phyloP scores from a whole-genome alignment of 345 rosid genomes.

The Eutrema japonicum region DNA sequence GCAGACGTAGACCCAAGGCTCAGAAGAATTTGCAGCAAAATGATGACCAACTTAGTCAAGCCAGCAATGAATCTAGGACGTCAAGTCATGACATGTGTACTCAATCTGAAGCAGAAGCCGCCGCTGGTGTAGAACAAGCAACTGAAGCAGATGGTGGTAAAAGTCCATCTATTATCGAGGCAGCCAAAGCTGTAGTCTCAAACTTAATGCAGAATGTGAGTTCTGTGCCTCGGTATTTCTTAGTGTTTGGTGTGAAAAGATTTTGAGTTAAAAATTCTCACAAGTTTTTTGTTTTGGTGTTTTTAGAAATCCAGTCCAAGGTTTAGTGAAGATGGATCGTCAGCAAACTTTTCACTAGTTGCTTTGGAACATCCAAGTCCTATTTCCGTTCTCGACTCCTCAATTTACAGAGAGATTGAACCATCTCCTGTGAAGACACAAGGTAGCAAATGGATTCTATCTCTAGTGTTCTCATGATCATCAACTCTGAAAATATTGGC shows the following conservation, averaged over 20 bases:
- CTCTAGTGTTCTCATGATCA: slow-evolving; percentile 1
- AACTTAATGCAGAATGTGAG: slow-evolving; percentile 59
- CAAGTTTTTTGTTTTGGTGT: slow-evolving; percentile 18
- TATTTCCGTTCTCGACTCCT: slow-evolving; percentile 77
- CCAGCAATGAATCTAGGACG: slow-evolving; percentile 70
- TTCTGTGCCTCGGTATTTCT: slow-evolving; percentile 19
- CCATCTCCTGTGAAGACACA: slow-evolving; percentile 61
- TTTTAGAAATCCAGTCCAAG: slow-evolving; percentile 57
- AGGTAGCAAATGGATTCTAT: slow-evolving; percentile 16
- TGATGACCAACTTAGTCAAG: slow-evolving; percentile 81
- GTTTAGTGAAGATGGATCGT: slow-evolving; percentile 54
- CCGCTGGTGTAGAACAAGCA: slow-evolving; percentile 42
- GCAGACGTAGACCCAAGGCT: slow-evolving; percentile 56
- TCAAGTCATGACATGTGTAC: slow-evolving; percentile 61
- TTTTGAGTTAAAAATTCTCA: background rate
- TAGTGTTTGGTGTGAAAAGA: slow-evolving; percentile 1
- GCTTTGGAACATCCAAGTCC: slow-evolving; percentile 84
- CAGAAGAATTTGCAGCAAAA: slow-evolving; percentile 48
- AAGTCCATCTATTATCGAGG: slow-evolving; percentile 49
- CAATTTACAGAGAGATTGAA: slow-evolving; percentile 60
- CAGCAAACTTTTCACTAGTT: slow-evolving; percentile 51
- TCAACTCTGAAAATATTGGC: slow-evolving; percentile 25
- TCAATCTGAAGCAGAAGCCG: slow-evolving; percentile 57
- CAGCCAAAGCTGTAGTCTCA: slow-evolving; percentile 48
- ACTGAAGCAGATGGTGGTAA: slow-evolving; percentile 47